Conservation (phyloP, 75 land plant species). For the Isoetes taiwanensis region DNA sequence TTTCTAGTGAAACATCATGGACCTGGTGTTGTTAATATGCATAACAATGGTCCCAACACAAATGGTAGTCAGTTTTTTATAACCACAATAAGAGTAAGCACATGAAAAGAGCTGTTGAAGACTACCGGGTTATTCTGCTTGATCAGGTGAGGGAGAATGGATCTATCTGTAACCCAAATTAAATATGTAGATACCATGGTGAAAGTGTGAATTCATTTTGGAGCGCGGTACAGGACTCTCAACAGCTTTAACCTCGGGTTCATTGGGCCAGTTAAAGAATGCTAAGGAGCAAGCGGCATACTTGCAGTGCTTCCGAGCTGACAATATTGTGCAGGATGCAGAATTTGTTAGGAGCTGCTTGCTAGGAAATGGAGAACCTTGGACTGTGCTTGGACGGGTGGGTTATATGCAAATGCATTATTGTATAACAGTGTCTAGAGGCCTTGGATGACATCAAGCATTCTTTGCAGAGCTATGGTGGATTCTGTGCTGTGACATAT, state of each 20-base stretch:
- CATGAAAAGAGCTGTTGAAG: constrained; percentile 82
- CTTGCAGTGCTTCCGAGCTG: constrained; percentile 83
- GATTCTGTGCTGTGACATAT: constrained; percentile 94
- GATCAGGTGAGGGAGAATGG: constrained; percentile 56
- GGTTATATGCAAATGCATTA: background rate
- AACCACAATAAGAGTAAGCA: too few species aligned
- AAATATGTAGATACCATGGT: background rate
- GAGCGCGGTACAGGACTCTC: constrained; percentile 98
- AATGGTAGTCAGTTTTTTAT: too few species aligned
- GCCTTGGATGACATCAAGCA: too few species aligned
- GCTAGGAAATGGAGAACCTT: constrained; percentile 57
- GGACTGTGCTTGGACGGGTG: constrained; percentile 97
- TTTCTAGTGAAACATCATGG: too few species aligned
- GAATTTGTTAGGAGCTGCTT: constrained; percentile 59
- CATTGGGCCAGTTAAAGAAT: constrained; percentile 52
- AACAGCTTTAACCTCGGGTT: constrained; percentile 71
- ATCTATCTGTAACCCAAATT: background rate
- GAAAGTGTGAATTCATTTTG: too few species aligned
- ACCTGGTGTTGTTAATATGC: too few species aligned
- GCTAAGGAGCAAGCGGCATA: constrained; percentile 50
- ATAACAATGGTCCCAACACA: too few species aligned
- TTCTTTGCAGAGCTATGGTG: constrained; percentile 82
- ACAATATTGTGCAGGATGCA: constrained; percentile 84
- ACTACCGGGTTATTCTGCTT: constrained; percentile 59
- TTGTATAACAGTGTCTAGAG: background rate